Base-by-base conservation (phyloP, 2,329 filamentous ascomycete genomes). In the Amauroascus niger region DNA sequence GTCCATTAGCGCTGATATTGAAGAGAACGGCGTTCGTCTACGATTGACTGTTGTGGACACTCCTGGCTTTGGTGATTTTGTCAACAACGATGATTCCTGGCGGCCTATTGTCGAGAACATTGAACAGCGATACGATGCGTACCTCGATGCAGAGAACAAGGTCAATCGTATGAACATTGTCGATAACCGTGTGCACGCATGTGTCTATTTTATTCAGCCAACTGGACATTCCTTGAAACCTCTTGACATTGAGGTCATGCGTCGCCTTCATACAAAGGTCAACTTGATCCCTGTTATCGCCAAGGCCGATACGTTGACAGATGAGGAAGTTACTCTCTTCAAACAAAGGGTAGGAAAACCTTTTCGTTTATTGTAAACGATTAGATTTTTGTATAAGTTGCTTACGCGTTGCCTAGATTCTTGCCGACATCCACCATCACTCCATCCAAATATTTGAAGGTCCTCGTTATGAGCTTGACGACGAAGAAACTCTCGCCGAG, bases 81-180 rank as follows among this genome's bases (percentile, higher is more conserved):
- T 98, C 69, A 98, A 98, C 85, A 98, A 98, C 70, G 93, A 97
- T 66, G 93, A 97, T 75, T 98, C 93, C 26, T 98, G 93, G 93
- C 84, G 93, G 67, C 93, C 93, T 54, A 98, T 98, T 74, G 86
- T 96, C 65, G 93, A 98, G 79, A 97, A 97, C 79, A 97, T 98
- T 67, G 93, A 98, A 79, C 89, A 95, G 80, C 87, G 93, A 63
- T 98, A 93, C 68, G 93, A 98, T 74, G 90, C 93, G 52, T 98
- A 97, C 74, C 80, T 98, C 56, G 93, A 98, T 74, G 91, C 93
- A 44, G 93, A 98, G 81, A 98, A 98, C 83, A 98, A 97, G 82
- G 89, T 98, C 71, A 98, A 98, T 80, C 88, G 93, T 66, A 95
- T 96, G 84, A 98, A 98, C 81, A 97, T 97, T 72, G 86, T 98